Evolutionary conservation across 169 alveolate species (phyloP).

Genomic region (Plasmodium coatneyi): DNA sequence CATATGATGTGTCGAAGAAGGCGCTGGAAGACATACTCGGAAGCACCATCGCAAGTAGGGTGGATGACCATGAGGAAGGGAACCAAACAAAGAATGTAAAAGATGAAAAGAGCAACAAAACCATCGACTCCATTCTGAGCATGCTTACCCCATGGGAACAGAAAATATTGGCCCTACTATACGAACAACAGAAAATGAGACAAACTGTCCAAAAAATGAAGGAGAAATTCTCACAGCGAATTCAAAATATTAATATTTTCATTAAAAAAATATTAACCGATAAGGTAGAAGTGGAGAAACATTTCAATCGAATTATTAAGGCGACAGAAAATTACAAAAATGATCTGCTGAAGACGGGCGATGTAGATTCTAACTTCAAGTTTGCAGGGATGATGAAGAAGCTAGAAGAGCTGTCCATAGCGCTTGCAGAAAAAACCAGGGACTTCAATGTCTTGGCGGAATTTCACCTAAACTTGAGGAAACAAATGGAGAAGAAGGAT

Average conservation of each 20-base stretch:
- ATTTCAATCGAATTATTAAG: slow-evolving; percentile 79
- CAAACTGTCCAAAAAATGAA: slow-evolving; percentile 78
- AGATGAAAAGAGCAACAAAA: slow-evolving; percentile 77
- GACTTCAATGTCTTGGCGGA: slow-evolving; percentile 82
- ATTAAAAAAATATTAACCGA: slow-evolving; percentile 81
- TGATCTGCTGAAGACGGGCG: slow-evolving; percentile 73
- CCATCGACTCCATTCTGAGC: slow-evolving; percentile 77
- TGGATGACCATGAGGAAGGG: slow-evolving; percentile 18
- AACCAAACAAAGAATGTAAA: slow-evolving; percentile 36
- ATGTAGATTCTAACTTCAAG: slow-evolving; percentile 82
- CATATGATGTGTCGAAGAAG: slow-evolving; percentile 56
- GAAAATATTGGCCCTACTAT: slow-evolving; percentile 83
- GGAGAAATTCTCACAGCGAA: slow-evolving; percentile 77
- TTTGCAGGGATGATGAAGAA: slow-evolving; percentile 83
- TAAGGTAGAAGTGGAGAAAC: slow-evolving; percentile 82
- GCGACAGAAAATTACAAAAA: slow-evolving; percentile 78
- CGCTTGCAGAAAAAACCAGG: slow-evolving; percentile 76
- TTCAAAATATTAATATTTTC: slow-evolving; percentile 77
- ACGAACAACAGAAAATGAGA: slow-evolving; percentile 86
- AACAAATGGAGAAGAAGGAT: slow-evolving; percentile 41
- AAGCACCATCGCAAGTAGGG: slow-evolving; percentile 29
- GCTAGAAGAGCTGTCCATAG: slow-evolving; percentile 81
- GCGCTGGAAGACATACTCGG: slow-evolving; percentile 71
- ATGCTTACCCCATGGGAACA: slow-evolving; percentile 86
- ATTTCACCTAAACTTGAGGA: slow-evolving; percentile 67